These are phyloP conservation scores for Phytophthora cactorum DNA, from an alignment of 352 stramenopile species.

Conservation along the genomic window DNA sequence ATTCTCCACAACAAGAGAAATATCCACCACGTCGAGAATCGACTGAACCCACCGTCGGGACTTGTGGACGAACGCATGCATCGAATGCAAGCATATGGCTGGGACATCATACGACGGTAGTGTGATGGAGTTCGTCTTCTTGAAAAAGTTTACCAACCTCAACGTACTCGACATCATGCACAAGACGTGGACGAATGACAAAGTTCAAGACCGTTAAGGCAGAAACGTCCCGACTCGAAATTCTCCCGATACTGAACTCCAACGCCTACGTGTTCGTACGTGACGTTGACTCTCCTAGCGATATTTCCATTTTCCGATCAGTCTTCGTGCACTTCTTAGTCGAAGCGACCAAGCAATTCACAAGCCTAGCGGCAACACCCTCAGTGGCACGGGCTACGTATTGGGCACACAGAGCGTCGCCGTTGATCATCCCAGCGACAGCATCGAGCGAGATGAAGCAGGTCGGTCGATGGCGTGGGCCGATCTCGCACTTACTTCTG, in stretches of 20 bases:
- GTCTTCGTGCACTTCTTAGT: slow-evolving; percentile 45
- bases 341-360: slow-evolving; percentile 15
- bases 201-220: slow-evolving; percentile 41
- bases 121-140: slow-evolving; percentile 44
- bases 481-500: slow-evolving; percentile 29
- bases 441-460: slow-evolving; percentile 1
- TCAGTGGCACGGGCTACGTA: slow-evolving; percentile 33
- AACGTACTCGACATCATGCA: slow-evolving; percentile 37
- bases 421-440: background rate
- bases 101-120: slow-evolving; percentile 34
- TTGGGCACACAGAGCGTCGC: slow-evolving; percentile 43
- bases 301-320: slow-evolving; percentile 36
- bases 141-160: slow-evolving; percentile 38
- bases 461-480: slow-evolving; percentile 15
- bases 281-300: slow-evolving; percentile 37
- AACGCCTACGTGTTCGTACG: slow-evolving; percentile 40
- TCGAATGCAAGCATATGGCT: slow-evolving; percentile 36
- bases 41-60: slow-evolving; percentile 11
- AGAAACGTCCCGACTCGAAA: slow-evolving; percentile 36
- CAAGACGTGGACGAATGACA: slow-evolving; percentile 40
- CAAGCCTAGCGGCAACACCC: background rate
- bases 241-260: slow-evolving; percentile 36
- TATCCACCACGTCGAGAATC: slow-evolving; percentile 28
- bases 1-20: slow-evolving; percentile 35
- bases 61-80: slow-evolving; percentile 7